These are phyloP conservation scores for Lathyrus tuberosus DNA, from an alignment of 306 rosid species.

Conservation along the genomic window DNA sequence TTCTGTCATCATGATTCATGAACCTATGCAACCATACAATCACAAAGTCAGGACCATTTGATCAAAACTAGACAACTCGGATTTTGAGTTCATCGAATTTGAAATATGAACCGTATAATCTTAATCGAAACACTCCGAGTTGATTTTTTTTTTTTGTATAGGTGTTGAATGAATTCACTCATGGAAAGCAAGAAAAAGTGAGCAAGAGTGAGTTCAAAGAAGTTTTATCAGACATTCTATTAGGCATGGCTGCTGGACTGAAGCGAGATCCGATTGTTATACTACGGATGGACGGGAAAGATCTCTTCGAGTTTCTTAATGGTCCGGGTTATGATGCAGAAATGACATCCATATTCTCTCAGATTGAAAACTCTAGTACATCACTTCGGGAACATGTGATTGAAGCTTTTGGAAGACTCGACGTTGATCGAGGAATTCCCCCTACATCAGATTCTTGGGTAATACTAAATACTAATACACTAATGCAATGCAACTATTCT, in stretches of 20 bases:
- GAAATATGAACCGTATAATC: background rate
- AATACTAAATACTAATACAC: constrained; percentile 21
- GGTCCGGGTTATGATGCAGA: constrained; percentile 73
- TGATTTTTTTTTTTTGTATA: constrained; percentile 36
- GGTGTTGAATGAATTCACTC: constrained; percentile 91
- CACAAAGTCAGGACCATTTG: background rate
- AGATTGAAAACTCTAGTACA: constrained; percentile 48
- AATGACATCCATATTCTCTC: constrained; percentile 57
- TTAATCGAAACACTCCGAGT: background rate
- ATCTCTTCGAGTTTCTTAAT: constrained; percentile 75
- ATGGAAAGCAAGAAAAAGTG: constrained; percentile 84
- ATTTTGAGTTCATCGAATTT: background rate
- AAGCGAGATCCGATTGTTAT: constrained; percentile 91
- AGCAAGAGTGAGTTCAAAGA: constrained; percentile 90
- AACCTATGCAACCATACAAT: background rate
- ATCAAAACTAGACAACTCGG: background rate
- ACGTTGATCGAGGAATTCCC: constrained; percentile 95
- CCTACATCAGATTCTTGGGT: constrained; percentile 96
- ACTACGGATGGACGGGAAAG: constrained; percentile 95
- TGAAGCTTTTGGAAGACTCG: constrained; percentile 69
- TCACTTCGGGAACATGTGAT: constrained; percentile 59
- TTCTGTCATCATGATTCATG: background rate
- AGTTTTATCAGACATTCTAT: constrained; percentile 84
- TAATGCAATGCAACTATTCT: constrained; percentile 5
- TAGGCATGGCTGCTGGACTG: constrained; percentile 98